phyloP scores from a whole-genome alignment of 2,329 filamentous ascomycete genomes.

The Anthostomella pinea region DNA sequence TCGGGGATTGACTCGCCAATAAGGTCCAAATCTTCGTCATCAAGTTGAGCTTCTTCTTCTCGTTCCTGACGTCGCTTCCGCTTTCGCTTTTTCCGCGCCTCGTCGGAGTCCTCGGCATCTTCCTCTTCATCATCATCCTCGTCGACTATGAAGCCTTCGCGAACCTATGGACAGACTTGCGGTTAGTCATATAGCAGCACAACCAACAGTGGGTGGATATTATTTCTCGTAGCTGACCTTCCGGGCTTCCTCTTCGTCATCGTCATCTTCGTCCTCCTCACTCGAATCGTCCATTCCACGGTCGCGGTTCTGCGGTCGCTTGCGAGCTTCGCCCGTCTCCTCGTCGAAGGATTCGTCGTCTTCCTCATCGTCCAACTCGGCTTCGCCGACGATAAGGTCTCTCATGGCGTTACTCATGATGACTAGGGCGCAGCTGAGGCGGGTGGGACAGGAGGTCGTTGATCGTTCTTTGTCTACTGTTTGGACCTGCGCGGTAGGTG shows the following conservation, averaged over 20 bases:
- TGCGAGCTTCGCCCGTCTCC: constrained; percentile 60
- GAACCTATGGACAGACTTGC: constrained; percentile 55
- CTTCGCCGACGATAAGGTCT: constrained; percentile 80
- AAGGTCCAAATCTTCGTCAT: constrained; percentile 93
- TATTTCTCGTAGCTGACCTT: constrained; percentile 51
- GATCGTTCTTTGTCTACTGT: not conserved
- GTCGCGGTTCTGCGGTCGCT: constrained; percentile 41
- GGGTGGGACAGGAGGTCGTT: constrained; percentile 1
- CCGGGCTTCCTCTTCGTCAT: constrained; percentile 80
- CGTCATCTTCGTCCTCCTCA: constrained; percentile 89
- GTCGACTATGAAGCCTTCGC: constrained; percentile 94
- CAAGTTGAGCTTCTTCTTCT: constrained; percentile 82
- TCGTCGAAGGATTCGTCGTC: constrained; percentile 82
- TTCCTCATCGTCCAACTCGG: constrained; percentile 81
- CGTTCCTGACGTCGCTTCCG: constrained; percentile 70
- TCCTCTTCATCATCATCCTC: constrained; percentile 80
- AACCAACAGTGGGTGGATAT: not conserved
- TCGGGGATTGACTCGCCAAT: constrained; percentile 81
- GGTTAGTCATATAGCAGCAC: constrained; percentile 12
- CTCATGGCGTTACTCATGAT: constrained; percentile 64
- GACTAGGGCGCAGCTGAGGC: constrained; percentile 23
- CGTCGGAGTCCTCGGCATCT: constrained; percentile 57
- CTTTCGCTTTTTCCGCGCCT: constrained; percentile 67
- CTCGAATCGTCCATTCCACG: constrained; percentile 74
- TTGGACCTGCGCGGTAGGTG: constrained; percentile 1